phyloP scores from a whole-genome alignment of 768 basidiomycete species.

The Kwoniella mangroviensis region DNA sequence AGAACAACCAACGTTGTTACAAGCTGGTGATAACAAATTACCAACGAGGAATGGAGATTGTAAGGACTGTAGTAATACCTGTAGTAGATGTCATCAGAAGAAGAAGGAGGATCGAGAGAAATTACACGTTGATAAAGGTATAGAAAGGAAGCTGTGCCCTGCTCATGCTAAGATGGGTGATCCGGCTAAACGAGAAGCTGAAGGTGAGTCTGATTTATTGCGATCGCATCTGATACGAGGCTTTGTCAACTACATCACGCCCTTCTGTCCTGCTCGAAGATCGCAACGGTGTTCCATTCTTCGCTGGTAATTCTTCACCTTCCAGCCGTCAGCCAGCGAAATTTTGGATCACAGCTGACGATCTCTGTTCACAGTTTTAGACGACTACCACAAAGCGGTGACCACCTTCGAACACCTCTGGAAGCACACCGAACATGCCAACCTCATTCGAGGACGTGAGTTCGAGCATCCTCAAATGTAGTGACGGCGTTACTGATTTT shows the following conservation, averaged over 20 bases:
- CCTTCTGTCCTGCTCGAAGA: too few relatives aligned
- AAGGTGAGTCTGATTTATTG: neutral
- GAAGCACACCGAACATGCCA: neutral
- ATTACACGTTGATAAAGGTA: slow-evolving; percentile 1
- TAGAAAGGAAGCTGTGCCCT: slow-evolving; percentile 10
- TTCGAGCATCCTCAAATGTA: neutral
- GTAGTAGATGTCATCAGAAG: slow-evolving; percentile 18
- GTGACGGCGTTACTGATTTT: too few relatives aligned
- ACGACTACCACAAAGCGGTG: neutral
- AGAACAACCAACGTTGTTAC: neutral
- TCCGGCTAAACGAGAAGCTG: slow-evolving; percentile 6
- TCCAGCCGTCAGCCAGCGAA: too few relatives aligned
- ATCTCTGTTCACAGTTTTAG: neutral
- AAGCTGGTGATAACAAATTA: neutral
- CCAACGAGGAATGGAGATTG: neutral
- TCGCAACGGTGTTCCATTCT: too few relatives aligned
- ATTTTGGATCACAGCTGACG: neutral
- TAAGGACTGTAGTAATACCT: slow-evolving; percentile 1
- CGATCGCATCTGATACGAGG: neutral
- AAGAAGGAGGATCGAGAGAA: neutral
- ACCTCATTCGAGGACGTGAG: neutral
- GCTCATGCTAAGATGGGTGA: slow-evolving; percentile 14
- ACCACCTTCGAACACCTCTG: neutral
- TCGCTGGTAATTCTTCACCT: too few relatives aligned
- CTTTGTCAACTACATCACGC: neutral